phyloP scores from a whole-genome alignment of 257 asterid genomes.

The Lithospermum erythrorhizon region DNA sequence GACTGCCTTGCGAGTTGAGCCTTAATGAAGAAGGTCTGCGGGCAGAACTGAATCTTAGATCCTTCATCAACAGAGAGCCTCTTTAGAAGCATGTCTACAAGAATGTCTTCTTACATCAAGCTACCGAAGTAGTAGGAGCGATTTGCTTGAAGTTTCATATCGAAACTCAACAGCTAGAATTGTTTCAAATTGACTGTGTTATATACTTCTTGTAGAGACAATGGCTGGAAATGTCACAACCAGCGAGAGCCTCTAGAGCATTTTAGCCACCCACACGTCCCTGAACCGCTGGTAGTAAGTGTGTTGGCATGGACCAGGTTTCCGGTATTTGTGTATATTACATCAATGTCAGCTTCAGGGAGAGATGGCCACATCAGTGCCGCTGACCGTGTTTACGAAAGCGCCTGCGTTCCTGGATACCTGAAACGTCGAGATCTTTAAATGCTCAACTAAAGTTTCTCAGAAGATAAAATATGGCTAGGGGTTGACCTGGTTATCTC shows the following conservation, averaged over 20 bases:
- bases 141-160: no score
- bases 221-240: conserved; percentile 60
- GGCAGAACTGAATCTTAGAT: conserved; percentile 70
- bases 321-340: conserved; percentile 61
- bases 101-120: conserved; percentile 19
- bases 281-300: conserved; percentile 39
- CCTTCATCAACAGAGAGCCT: conserved; percentile 57
- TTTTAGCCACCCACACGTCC: conserved; percentile 35
- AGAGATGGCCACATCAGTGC: conserved; percentile 81
- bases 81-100: conserved; percentile 79
- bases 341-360: conserved; percentile 46
- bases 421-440: conserved; percentile 74
- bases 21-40: conserved; percentile 81
- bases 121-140: background rate
- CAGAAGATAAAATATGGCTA: background rate
- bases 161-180: background rate
- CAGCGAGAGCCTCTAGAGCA: conserved; percentile 45
- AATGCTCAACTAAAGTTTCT: conserved; percentile 34
- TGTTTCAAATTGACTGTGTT: background rate
- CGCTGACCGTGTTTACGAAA: no score
- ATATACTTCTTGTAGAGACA: conserved; percentile 26
- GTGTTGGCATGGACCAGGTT: conserved; percentile 47
- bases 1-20: conserved; percentile 70
- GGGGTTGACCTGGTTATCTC: background rate
- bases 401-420: conserved; percentile 95